Evolutionary conservation across 2,329 filamentous ascomycete species (phyloP).

Genomic region (Aspergillus eucalypticola): DNA sequence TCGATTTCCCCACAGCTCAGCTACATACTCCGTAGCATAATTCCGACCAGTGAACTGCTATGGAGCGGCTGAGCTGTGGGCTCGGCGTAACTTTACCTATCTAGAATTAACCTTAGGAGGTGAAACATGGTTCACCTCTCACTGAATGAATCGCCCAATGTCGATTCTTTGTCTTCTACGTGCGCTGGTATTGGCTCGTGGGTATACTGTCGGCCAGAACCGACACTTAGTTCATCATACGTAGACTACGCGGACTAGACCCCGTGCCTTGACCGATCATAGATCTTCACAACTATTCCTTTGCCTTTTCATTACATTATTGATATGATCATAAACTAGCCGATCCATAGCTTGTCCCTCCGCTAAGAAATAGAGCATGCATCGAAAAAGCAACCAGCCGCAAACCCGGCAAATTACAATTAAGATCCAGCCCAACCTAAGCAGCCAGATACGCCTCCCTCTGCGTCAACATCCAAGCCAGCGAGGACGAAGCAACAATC

Average conservation of each 20-base stretch:
- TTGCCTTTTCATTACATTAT: background rate
- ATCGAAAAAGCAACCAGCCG: background rate
- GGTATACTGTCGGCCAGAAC: too few relatives aligned
- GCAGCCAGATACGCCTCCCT: conserved; percentile 35
- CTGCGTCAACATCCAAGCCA: conserved; percentile 66
- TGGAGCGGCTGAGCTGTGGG: too few relatives aligned
- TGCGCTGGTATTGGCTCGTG: too few relatives aligned
- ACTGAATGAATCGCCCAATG: too few relatives aligned
- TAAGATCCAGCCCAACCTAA: conserved; percentile 21
- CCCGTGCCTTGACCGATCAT: background rate
- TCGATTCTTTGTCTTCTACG: too few relatives aligned
- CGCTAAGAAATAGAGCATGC: background rate
- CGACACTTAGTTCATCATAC: too few relatives aligned
- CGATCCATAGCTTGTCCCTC: background rate
- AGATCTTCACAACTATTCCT: background rate
- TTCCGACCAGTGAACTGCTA: too few relatives aligned
- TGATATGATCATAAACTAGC: background rate
- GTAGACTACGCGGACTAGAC: background rate
- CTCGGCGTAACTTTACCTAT: too few relatives aligned
- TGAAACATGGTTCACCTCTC: too few relatives aligned
- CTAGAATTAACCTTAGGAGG: too few relatives aligned
- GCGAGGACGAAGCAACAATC: conserved; percentile 55
- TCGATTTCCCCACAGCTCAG: too few relatives aligned
- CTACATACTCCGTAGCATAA: too few relatives aligned
- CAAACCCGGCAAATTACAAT: background rate